A percentile compares a stretch with the other conserved stretches of the same genome.
phyloP scores from a whole-genome alignment of 2,329 filamentous ascomycete genomes.

The Curvularia verruculosa region DNA sequence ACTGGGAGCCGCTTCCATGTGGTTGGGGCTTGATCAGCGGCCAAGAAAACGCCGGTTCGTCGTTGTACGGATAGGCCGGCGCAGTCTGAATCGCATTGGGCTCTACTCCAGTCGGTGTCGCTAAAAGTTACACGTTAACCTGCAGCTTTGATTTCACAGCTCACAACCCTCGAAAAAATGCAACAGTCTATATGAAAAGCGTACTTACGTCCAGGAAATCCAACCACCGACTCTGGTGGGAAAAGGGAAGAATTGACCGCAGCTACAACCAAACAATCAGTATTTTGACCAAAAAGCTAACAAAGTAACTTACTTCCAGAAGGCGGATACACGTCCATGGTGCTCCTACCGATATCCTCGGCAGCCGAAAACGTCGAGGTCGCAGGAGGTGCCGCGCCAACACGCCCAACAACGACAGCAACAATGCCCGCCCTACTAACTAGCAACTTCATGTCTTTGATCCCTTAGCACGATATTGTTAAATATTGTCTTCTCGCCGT shows the following conservation, averaged over 20 bases:
- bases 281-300: too few relatives aligned
- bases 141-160: neutral
- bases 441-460: slow-evolving; percentile 12
- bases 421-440: slow-evolving; percentile 15
- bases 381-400: slow-evolving; percentile 23
- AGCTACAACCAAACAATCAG: slow-evolving; percentile 21
- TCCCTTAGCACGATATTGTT: too few relatives aligned
- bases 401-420: slow-evolving; percentile 13
- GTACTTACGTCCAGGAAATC: slow-evolving; percentile 31
- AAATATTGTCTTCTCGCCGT: neutral
- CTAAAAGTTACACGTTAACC: neutral
- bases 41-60: slow-evolving; percentile 27
- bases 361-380: slow-evolving; percentile 24
- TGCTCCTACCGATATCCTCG: slow-evolving; percentile 23
- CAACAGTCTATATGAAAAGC: neutral
- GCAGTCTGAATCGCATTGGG: slow-evolving; percentile 39
- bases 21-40: slow-evolving; percentile 34
- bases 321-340: slow-evolving; percentile 31
- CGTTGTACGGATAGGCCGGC: slow-evolving; percentile 38
- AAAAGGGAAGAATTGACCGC: slow-evolving; percentile 32
- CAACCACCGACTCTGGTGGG: slow-evolving; percentile 36
- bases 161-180: neutral
- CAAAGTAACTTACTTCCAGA: slow-evolving; percentile 29
- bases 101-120: slow-evolving; percentile 38
- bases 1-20: slow-evolving; percentile 24